phyloP scores from a whole-genome alignment of 1,284 basidiomycete species.

The Ceratobasidium sp. region DNA sequence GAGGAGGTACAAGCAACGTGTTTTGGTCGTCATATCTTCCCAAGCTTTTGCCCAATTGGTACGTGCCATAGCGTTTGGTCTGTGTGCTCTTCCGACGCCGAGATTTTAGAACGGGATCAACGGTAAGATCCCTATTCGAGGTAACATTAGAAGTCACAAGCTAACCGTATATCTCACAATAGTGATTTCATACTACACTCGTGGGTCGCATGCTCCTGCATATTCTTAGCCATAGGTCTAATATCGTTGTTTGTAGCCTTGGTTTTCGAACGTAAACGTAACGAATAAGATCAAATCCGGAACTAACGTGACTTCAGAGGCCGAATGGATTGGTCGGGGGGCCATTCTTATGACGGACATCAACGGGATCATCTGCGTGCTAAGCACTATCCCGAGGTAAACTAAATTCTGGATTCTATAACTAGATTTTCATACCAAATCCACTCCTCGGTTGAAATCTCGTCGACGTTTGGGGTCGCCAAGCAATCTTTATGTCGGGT shows the following conservation, averaged over 20 bases:
- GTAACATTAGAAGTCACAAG: neutral
- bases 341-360: conserved; percentile 98
- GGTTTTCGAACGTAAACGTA: conserved; percentile 82
- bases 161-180: conserved; percentile 26
- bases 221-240: conserved; percentile 49
- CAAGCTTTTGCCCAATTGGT: conserved; percentile 96
- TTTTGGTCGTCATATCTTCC: conserved; percentile 95
- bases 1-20: conserved; percentile 88
- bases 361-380: conserved; percentile 89
- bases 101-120: conserved; percentile 85
- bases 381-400: conserved; percentile 86
- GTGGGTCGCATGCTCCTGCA: conserved; percentile 64
- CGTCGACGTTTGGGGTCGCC: conserved; percentile 92
- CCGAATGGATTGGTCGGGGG: conserved; percentile 97
- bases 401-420: conserved; percentile 55
- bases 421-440: conserved; percentile 50
- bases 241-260: conserved; percentile 64
- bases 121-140: conserved; percentile 63
- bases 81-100: neutral
- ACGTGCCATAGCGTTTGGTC: conserved; percentile 54
- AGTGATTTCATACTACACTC: conserved; percentile 97
- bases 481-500: conserved; percentile 91
- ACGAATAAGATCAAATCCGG: conserved; percentile 4
- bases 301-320: conserved; percentile 69
- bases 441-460: conserved; percentile 78